A percentile compares a stretch with the other conserved stretches of the same genome.
Conservation (phyloP, 139 green algal species). For the Pleodorina starrii region DNA sequence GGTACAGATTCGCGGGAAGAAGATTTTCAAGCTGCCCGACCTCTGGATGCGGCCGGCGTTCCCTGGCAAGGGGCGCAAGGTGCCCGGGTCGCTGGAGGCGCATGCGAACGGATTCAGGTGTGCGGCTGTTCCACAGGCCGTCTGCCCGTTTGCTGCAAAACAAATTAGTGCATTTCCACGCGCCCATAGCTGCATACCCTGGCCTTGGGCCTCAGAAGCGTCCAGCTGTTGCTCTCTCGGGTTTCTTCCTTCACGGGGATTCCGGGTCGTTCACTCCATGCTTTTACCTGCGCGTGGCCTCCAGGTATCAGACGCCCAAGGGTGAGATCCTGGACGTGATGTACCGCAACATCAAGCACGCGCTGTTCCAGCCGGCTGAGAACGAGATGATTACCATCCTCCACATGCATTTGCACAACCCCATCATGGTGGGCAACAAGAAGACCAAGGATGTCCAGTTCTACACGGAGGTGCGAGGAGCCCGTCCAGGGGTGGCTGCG, state of each 20-base stretch:
- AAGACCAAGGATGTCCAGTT: slow-evolving; percentile 99
- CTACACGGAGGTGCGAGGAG: slow-evolving; percentile 85
- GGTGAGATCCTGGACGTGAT: slow-evolving; percentile 96
- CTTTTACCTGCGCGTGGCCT: neutral
- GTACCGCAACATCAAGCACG: slow-evolving; percentile 98
- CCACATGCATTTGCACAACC: slow-evolving; percentile 98
- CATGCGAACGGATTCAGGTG: slow-evolving; percentile 96
- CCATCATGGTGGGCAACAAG: slow-evolving; percentile 99
- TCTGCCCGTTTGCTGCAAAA: too few species aligned
- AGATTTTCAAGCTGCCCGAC: slow-evolving; percentile 89
- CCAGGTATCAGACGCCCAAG: slow-evolving; percentile 87
- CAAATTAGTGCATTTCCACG: too few species aligned
- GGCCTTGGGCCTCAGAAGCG: too few species aligned
- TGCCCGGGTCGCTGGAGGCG: slow-evolving; percentile 92
- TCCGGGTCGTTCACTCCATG: too few species aligned
- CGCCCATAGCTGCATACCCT: too few species aligned
- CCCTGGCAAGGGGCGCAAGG: slow-evolving; percentile 92
- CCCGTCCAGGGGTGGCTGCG: too few species aligned
- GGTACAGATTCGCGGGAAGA: slow-evolving; percentile 63
- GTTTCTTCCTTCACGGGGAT: too few species aligned
- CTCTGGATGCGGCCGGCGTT: slow-evolving; percentile 95
- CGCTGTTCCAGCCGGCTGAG: slow-evolving; percentile 94
- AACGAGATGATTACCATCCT: slow-evolving; percentile 98
- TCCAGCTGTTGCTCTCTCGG: too few species aligned
- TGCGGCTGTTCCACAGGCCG: neutral